A percentile compares a stretch with the other conserved stretches of the same genome.
Conservation (phyloP, 176 grass and related monocot genomes). For the Triticum turgidum region DNA sequence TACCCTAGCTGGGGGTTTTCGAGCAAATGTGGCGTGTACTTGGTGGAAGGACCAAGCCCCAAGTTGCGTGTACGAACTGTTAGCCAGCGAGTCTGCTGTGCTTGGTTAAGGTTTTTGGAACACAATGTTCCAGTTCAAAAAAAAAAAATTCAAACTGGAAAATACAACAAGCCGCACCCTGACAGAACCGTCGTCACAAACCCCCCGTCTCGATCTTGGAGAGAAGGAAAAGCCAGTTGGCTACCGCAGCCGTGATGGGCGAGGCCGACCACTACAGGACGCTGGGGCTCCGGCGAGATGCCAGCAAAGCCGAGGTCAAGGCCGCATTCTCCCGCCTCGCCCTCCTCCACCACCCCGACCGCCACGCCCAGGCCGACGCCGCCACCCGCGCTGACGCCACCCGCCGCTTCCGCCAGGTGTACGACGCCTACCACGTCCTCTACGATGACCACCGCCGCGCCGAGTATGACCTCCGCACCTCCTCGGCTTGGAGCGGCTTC, state of each 20-base stretch:
- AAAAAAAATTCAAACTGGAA: no score
- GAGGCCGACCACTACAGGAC: constrained; percentile 12
- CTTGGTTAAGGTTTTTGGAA: no score
- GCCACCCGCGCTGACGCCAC: not conserved
- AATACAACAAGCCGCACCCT: not conserved
- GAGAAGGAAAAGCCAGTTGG: not conserved
- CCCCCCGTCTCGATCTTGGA: not conserved
- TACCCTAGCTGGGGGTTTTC: no score
- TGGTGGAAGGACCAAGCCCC: no score
- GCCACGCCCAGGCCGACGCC: not conserved
- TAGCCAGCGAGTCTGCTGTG: no score
- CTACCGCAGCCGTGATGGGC: not conserved
- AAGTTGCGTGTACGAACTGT: no score
- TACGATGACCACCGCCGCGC: constrained; percentile 1
- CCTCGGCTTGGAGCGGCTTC: not conserved
- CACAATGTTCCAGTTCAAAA: no score
- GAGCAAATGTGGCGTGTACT: no score
- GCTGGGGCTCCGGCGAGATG: constrained; percentile 11
- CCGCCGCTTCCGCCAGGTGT: not conserved
- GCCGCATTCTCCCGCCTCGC: constrained; percentile 17
- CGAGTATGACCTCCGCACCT: not conserved
- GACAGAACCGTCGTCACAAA: not conserved
- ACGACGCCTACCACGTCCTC: constrained; percentile 20
- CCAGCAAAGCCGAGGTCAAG: not conserved
- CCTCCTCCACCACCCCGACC: constrained; percentile 15